Conservation (phyloP, 2,329 filamentous ascomycete species). For the Claviceps cyperi region DNA sequence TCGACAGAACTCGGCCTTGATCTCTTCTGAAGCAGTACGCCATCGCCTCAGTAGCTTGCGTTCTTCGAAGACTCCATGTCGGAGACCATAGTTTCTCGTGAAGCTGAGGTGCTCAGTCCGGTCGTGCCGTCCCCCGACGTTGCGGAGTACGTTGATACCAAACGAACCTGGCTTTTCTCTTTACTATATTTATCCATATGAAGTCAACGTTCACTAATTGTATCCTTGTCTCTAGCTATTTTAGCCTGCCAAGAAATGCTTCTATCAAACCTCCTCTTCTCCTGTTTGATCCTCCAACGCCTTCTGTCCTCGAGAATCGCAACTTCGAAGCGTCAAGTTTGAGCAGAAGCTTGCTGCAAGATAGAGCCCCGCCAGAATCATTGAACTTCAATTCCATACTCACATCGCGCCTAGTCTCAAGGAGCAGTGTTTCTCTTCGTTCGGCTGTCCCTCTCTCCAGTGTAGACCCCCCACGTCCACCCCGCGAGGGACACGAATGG, state of each 20-base stretch:
- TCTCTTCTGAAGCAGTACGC: not conserved
- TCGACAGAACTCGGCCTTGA: not conserved
- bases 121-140: not conserved
- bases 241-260: slow-evolving; percentile 13
- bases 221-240: slow-evolving; percentile 14
- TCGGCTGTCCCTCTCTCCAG: slow-evolving; percentile 11
- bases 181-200: not conserved
- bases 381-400: not conserved
- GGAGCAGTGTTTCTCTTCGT: slow-evolving; percentile 1
- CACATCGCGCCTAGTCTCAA: not conserved
- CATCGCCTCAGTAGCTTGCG: not conserved
- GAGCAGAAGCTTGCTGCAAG: slow-evolving; percentile 3
- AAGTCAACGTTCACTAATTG: not conserved
- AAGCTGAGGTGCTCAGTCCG: not conserved
- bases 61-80: slow-evolving; percentile 9
- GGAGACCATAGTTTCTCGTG: slow-evolving; percentile 2
- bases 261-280: slow-evolving; percentile 8
- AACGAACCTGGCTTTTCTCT: not conserved
- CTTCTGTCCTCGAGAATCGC: not conserved
- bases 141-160: slow-evolving; percentile 5
- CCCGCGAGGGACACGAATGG: slow-evolving; percentile 42
- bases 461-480: slow-evolving; percentile 40
- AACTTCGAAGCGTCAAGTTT: not conserved
- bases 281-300: slow-evolving; percentile 7
- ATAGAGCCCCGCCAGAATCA: not conserved